Conservation (phyloP, 2,329 filamentous ascomycete species). For the Bipolaris cookei region DNA sequence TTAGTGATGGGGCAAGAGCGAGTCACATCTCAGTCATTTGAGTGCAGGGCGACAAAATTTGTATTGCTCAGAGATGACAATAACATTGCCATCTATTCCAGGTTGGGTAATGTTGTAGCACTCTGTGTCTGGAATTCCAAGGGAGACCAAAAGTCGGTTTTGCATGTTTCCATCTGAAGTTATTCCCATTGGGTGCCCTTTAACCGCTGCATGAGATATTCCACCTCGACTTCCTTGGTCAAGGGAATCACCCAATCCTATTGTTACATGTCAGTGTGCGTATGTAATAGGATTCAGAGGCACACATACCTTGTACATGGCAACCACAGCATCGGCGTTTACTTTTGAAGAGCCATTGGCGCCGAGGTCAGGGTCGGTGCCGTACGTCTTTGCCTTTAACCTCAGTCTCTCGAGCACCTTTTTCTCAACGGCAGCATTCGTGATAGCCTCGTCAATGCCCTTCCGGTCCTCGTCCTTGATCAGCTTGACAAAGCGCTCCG, state of each 20-base stretch:
- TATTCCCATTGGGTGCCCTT: slow-evolving; percentile 61
- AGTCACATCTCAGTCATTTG: background rate
- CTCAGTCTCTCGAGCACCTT: slow-evolving; percentile 86
- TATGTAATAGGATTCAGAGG: background rate
- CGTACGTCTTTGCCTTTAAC: slow-evolving; percentile 91
- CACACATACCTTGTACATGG: slow-evolving; percentile 47
- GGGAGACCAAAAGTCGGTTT: background rate
- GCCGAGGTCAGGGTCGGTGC: slow-evolving; percentile 77
- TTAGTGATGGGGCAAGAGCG: too few species aligned
- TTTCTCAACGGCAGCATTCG: slow-evolving; percentile 84
- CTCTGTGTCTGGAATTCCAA: background rate
- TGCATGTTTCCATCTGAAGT: background rate
- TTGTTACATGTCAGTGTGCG: background rate
- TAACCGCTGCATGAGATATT: slow-evolving; percentile 95
- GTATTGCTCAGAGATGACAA: background rate
- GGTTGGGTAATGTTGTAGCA: background rate
- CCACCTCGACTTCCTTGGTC: slow-evolving; percentile 98
- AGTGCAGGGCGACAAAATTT: background rate
- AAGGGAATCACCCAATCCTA: slow-evolving; percentile 88
- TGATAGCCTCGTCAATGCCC: slow-evolving; percentile 89
- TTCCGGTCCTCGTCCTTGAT: slow-evolving; percentile 81
- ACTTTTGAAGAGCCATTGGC: slow-evolving; percentile 75
- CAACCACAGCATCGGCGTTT: slow-evolving; percentile 74
- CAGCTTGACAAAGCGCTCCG: slow-evolving; percentile 77
- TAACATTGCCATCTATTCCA: background rate